Percentiles rank a stretch among this genome's conserved stretches.
Evolutionary conservation across 1,284 basidiomycete species (phyloP).

Genomic region (Kwoniella shivajii): DNA sequence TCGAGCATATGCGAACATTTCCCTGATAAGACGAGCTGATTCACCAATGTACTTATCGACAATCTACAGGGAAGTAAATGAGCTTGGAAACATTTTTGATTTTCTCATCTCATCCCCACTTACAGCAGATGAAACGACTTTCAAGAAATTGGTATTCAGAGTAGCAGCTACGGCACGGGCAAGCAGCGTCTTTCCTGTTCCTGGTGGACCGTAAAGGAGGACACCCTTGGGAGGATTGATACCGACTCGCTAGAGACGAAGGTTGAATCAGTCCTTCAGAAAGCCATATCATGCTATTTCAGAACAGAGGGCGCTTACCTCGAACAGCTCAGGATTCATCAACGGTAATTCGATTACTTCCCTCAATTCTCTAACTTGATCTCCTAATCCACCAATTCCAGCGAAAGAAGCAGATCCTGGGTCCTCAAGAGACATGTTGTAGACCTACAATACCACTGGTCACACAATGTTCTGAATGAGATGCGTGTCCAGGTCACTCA

Average conservation of each 20-base stretch:
- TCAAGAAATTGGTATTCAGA: conserved; percentile 94
- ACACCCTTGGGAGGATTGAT: conserved; percentile 98
- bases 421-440: conserved; percentile 99
- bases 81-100: no score
- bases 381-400: conserved; percentile 92
- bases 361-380: conserved; percentile 94
- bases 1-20: conserved; percentile 97
- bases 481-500: conserved; percentile 19
- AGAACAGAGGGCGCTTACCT: conserved; percentile 32
- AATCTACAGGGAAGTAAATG: conserved; percentile 58
- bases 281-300: no score
- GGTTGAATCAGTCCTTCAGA: not conserved
- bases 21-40: conserved; percentile 87
- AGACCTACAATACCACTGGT: conserved; percentile 58
- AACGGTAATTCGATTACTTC: conserved; percentile 97
- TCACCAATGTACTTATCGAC: conserved; percentile 99
- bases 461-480: no score
- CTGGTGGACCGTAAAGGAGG: conserved; percentile 93
- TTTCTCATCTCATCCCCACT: conserved; percentile 22
- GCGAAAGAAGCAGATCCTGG: conserved; percentile 94
- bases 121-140: conserved; percentile 93
- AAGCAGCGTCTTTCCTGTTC: conserved; percentile 93
- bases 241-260: conserved; percentile 70
- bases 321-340: conserved; percentile 92
- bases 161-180: conserved; percentile 96